A percentile compares a stretch with the other conserved stretches of the same genome.
Evolutionary conservation across 2,329 filamentous ascomycete species (phyloP).

Genomic region (Cercospora brassicicola): DNA sequence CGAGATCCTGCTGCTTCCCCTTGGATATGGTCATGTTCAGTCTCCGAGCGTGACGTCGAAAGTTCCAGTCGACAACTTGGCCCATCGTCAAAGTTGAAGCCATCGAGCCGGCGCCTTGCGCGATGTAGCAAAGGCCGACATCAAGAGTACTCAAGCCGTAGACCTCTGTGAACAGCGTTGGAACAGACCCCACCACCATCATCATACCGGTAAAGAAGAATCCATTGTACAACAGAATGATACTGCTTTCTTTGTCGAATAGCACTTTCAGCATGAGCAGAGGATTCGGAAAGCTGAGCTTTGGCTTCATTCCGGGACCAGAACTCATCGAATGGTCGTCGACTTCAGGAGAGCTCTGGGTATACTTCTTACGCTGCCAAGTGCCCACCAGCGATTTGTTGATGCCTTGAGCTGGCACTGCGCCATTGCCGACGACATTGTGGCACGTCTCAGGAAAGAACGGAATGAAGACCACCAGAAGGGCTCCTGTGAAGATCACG

Average conservation of each 20-base stretch:
- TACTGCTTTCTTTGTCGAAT: constrained; percentile 27
- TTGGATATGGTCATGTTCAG: constrained; percentile 62
- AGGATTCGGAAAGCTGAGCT: constrained; percentile 45
- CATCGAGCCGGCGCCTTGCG: constrained; percentile 44
- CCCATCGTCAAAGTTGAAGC: constrained; percentile 50
- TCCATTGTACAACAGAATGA: constrained; percentile 34
- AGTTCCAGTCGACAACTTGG: constrained; percentile 69
- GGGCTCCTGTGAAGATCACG: constrained; percentile 41
- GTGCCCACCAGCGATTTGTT: constrained; percentile 34
- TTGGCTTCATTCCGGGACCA: constrained; percentile 4
- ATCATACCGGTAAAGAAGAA: constrained; percentile 51
- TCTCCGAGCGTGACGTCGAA: constrained; percentile 63
- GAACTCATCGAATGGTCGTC: constrained; percentile 9
- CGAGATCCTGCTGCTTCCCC: constrained; percentile 57
- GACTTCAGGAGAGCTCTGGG: too few species aligned
- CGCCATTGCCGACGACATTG: constrained; percentile 45
- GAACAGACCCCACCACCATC: constrained; percentile 48
- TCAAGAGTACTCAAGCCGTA: constrained; percentile 38
- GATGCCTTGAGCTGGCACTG: constrained; percentile 31
- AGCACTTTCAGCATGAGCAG: constrained; percentile 41
- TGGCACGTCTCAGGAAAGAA: constrained; percentile 44
- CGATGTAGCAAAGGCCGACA: constrained; percentile 32
- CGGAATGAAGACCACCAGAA: constrained; percentile 35
- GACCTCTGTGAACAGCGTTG: constrained; percentile 42
- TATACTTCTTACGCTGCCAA: constrained; percentile 27